Base-by-base conservation (phyloP, 2,329 filamentous ascomycete genomes). In the Paramyrothecium roridum region DNA sequence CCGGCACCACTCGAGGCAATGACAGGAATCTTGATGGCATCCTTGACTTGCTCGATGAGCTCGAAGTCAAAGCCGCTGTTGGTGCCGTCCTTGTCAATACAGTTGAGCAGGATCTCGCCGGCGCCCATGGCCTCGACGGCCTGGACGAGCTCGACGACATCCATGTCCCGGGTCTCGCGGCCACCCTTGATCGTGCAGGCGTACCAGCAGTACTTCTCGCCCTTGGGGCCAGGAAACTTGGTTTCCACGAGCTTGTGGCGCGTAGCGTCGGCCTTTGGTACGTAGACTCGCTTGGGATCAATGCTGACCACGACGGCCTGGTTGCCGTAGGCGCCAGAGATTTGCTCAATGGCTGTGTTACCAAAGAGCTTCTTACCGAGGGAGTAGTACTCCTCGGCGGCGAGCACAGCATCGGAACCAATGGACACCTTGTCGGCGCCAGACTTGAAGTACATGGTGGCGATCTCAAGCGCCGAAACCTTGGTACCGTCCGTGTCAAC, bases 351-450 rank as follows among this genome's bases (percentile, higher is more conserved):
- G 54, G 95, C 92, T 0, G 93, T 97, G 65, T 82, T 88, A 43
- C 93, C 93, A 20, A 82, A 85, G 37, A 96, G 78, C 54, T 81
- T 85, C 62, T 82, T 80, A 23, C 88, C 88, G 12, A 80, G 78
- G 11, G 83, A 80, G 73, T 93, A 91, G 78, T 96, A 99, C 65
- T 93, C 89, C 72, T 98, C 93, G 0, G 95, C 95, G 33, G 95
- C 95, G 48, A 87, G 82, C 23, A 99, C 96, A 54, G 95, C 95
- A 71, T 99, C 95, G 8, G 90, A 96, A 11, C 95, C 95, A 67
- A 99, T 96, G 52, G 90, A 96, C 54, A 99, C 93, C 76, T 99
- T 99, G 78, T 99, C 95, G 23, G 95, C 95, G 57, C 95, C 95
- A 47, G 88, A 93, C 72, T 93, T 89, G 84, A 99, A 99, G 80